Percentiles rank a stretch among this genome's conserved stretches.
phyloP scores from a whole-genome alignment of 2,329 filamentous ascomycete species.

The Alternaria panax region DNA sequence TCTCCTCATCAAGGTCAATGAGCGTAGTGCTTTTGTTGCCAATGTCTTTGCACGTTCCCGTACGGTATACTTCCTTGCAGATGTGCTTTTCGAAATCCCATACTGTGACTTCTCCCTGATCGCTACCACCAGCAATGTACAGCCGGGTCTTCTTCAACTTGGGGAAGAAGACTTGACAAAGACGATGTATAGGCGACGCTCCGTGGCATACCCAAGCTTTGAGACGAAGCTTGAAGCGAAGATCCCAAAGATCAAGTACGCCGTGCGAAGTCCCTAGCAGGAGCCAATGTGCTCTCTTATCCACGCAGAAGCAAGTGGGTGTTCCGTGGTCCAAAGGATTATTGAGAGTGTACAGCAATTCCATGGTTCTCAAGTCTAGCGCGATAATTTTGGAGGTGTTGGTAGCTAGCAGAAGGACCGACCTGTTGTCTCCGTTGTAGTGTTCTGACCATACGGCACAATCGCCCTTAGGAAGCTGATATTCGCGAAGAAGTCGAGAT shows the following conservation, averaged over 20 bases:
- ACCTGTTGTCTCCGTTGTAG: slow-evolving; percentile 81
- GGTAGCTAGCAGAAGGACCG: slow-evolving; percentile 85
- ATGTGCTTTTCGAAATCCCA: slow-evolving; percentile 94
- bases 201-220: slow-evolving; percentile 89
- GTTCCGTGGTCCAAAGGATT: slow-evolving; percentile 93
- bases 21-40: slow-evolving; percentile 67
- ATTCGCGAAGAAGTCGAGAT: slow-evolving; percentile 73
- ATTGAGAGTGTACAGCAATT: slow-evolving; percentile 76
- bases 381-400: slow-evolving; percentile 84
- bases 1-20: slow-evolving; percentile 90
- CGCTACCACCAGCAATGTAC: slow-evolving; percentile 86
- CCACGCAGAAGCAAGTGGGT: slow-evolving; percentile 89
- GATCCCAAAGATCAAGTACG: slow-evolving; percentile 91
- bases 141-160: slow-evolving; percentile 76
- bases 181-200: slow-evolving; percentile 78
- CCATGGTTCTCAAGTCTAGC: slow-evolving; percentile 88
- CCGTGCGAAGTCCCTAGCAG: slow-evolving; percentile 91
- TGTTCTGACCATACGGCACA: slow-evolving; percentile 91
- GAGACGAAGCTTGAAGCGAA: slow-evolving; percentile 89
- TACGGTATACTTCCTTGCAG: slow-evolving; percentile 87
- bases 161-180: slow-evolving; percentile 68
- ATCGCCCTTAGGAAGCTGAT: slow-evolving; percentile 76
- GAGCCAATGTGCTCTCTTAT: slow-evolving; percentile 87
- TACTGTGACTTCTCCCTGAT: slow-evolving; percentile 86
- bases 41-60: slow-evolving; percentile 53